Conservation (phyloP, 148 eudicot species). For the Amaranthus hypochondriacus region DNA sequence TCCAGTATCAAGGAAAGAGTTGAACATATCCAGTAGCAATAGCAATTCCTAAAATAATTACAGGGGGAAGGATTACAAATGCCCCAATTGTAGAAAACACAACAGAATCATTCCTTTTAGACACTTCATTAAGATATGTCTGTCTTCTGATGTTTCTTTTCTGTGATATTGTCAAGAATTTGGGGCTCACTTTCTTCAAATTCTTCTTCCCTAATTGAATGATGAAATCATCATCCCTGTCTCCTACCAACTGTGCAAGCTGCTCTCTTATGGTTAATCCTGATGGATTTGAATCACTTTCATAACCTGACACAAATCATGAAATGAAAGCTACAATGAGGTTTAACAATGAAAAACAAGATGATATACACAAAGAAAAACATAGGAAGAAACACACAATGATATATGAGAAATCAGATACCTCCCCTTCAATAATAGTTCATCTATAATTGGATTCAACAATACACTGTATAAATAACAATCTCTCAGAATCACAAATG, state of each 20-base stretch:
- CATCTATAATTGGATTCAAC: too few relatives aligned
- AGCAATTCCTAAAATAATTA: constrained; percentile 71
- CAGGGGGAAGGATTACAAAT: constrained; percentile 77
- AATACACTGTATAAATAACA: too few relatives aligned
- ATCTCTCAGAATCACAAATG: too few relatives aligned
- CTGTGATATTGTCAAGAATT: constrained; percentile 79
- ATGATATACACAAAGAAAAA: too few relatives aligned
- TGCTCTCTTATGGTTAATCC: constrained; percentile 63
- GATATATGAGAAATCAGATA: too few relatives aligned
- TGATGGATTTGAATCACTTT: constrained; percentile 38
- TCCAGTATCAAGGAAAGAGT: constrained; percentile 60
- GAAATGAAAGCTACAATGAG: too few relatives aligned
- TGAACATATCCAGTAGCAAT: constrained; percentile 86
- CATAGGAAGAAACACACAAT: too few relatives aligned
- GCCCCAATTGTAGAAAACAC: constrained; percentile 93
- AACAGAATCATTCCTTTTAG: constrained; percentile 72
- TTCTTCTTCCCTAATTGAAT: constrained; percentile 77
- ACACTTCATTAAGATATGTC: constrained; percentile 69
- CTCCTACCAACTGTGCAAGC: constrained; percentile 52
- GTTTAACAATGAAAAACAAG: too few relatives aligned
- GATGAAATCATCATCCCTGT: constrained; percentile 67
- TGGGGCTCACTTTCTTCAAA: constrained; percentile 70
- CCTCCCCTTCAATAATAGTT: too few relatives aligned
- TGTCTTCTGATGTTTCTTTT: constrained; percentile 92
- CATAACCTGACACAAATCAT: constrained; percentile 35